phyloP scores from a whole-genome alignment of 2,329 filamentous ascomycete genomes.

The Rutstroemia sp. region DNA sequence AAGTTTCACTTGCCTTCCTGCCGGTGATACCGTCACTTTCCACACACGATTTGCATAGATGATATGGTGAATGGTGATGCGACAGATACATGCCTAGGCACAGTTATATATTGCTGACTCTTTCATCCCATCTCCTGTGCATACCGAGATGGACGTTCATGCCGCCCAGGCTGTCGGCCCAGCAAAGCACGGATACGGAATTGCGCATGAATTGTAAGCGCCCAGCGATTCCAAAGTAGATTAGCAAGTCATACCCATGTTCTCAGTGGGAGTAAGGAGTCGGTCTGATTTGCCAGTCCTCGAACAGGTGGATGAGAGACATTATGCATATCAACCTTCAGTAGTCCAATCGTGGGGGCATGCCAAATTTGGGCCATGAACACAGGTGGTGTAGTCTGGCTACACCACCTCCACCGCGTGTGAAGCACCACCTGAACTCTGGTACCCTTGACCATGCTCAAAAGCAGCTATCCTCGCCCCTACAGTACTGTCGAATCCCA shows the following conservation, averaged over 20 bases:
- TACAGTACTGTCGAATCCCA: not conserved
- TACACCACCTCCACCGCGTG: not conserved
- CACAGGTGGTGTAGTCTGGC: not conserved
- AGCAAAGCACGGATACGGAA: not conserved
- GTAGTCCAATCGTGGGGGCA: conserved; percentile 13
- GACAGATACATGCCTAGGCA: not conserved
- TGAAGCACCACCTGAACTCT: not conserved
- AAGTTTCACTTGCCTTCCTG: too few relatives aligned
- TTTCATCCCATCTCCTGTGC: not conserved
- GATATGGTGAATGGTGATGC: too few relatives aligned
- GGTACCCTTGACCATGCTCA: not conserved
- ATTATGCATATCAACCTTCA: conserved; percentile 13
- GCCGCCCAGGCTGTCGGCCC: not conserved
- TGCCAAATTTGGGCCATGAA: conserved; percentile 21
- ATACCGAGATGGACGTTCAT: not conserved
- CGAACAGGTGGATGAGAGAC: not conserved
- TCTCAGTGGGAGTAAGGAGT: not conserved
- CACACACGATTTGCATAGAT: not conserved
- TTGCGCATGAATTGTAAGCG: conserved; percentile 4
- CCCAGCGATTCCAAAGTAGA: conserved; percentile 1
- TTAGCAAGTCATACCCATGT: conserved; percentile 3
- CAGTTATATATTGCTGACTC: not conserved
- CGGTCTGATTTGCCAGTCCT: not conserved
- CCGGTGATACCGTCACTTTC: not conserved
- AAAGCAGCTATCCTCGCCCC: conserved; percentile 5